Evolutionary conservation across 192 early-diverging fungal genomes (phyloP).

Genomic region (Backusella mclennaniae): DNA sequence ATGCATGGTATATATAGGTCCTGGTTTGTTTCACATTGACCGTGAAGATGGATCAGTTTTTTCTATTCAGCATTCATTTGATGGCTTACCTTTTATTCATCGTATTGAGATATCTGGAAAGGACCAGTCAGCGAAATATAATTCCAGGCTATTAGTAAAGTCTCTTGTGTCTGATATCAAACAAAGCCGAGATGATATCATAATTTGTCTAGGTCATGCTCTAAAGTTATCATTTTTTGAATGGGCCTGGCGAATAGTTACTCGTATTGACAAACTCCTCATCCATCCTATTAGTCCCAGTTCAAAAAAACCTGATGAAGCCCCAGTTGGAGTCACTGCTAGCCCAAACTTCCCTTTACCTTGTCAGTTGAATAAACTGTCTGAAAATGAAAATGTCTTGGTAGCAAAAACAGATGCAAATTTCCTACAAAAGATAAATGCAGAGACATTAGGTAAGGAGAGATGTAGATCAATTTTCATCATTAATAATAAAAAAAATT

Average conservation of each 20-base stretch:
- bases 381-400: background rate
- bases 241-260: background rate
- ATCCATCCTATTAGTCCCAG: background rate
- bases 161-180: conserved; percentile 13
- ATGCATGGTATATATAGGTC: conserved; percentile 15
- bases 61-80: conserved; percentile 34
- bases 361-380: background rate
- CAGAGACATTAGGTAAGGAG: conserved; percentile 28
- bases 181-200: background rate
- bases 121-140: conserved; percentile 15
- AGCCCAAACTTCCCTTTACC: conserved; percentile 35
- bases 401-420: conserved; percentile 39
- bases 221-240: background rate
- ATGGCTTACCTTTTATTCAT: conserved; percentile 29
- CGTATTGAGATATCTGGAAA: conserved; percentile 25
- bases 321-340: conserved; percentile 22
- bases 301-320: background rate
- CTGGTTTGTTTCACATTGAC: conserved; percentile 27
- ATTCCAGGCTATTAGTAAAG: conserved; percentile 26
- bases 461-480: background rate
- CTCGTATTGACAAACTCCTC: background rate
- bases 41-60: conserved; percentile 21
- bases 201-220: conserved; percentile 23
- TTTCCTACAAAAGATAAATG: conserved; percentile 30
- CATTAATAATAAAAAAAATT: background rate